A percentile compares a stretch with the other conserved stretches of the same genome.
Conservation (phyloP, 169 alveolate genomes). For the Plasmodium vinckei region DNA sequence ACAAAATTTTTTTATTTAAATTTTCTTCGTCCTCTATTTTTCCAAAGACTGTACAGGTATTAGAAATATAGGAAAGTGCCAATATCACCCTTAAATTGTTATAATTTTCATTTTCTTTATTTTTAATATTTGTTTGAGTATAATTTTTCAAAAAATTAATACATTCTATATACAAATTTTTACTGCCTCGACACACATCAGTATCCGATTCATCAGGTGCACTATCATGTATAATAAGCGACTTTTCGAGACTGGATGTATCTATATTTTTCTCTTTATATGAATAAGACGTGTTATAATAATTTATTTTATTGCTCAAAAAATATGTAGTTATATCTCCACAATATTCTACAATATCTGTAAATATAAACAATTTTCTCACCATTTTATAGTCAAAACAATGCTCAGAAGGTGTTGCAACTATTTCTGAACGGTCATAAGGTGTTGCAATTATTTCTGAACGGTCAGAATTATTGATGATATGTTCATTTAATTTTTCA, state of each 20-base stretch:
- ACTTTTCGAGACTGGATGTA: too few species aligned
- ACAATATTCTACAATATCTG: slow-evolving; percentile 15
- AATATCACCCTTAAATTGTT: background rate
- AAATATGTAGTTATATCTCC: too few species aligned
- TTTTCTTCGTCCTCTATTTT: background rate
- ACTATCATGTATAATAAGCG: too few species aligned
- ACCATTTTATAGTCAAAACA: background rate
- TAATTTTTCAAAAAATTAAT: too few species aligned
- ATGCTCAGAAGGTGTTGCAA: too few species aligned
- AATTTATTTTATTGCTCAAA: background rate
- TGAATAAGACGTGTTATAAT: slow-evolving; percentile 4
- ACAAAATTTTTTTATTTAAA: background rate
- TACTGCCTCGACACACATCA: too few species aligned
- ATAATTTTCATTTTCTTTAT: too few species aligned
- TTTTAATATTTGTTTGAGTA: too few species aligned
- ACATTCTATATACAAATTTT: too few species aligned
- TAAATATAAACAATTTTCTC: slow-evolving; percentile 16
- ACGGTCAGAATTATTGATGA: background rate
- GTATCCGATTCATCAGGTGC: too few species aligned
- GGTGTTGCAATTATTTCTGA: too few species aligned
- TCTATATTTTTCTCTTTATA: slow-evolving; percentile 1
- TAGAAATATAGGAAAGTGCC: background rate
- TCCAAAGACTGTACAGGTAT: background rate
- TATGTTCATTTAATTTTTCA: background rate
- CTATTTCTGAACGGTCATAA: too few species aligned